A percentile compares a stretch with the other conserved stretches of the same genome.
phyloP scores from a whole-genome alignment of 2,329 filamentous ascomycete genomes.

The Talaromyces atroroseus region DNA sequence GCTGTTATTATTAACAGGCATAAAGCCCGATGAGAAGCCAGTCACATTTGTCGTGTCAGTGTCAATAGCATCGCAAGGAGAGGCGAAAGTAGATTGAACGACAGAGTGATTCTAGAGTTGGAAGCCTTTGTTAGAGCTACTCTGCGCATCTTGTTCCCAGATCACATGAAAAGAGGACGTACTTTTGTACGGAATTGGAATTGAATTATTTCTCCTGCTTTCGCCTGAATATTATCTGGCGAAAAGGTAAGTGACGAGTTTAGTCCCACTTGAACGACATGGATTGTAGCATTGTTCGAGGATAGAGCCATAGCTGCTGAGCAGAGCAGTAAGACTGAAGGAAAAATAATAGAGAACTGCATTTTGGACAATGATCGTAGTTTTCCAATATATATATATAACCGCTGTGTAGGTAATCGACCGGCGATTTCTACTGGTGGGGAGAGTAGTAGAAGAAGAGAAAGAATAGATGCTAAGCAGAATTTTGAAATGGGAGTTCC shows the following conservation, averaged over 20 bases:
- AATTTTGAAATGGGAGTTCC: neutral
- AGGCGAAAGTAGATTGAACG: conserved; percentile 68
- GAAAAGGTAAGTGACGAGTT: conserved; percentile 54
- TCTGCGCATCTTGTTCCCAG: conserved; percentile 18
- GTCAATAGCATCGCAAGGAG: conserved; percentile 60
- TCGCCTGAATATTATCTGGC: conserved; percentile 60
- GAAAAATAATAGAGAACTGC: neutral
- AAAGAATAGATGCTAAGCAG: neutral
- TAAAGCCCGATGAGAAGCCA: conserved; percentile 55
- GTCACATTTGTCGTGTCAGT: conserved; percentile 47
- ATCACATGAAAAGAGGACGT: neutral
- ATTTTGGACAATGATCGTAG: neutral
- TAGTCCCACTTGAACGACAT: conserved; percentile 61
- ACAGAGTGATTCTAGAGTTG: conserved; percentile 65
- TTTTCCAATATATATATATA: too few species aligned
- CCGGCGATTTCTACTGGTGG: neutral
- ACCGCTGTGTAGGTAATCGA: neutral
- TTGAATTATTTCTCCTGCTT: conserved; percentile 51
- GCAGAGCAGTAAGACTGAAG: neutral
- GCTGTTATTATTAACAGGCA: conserved; percentile 46
- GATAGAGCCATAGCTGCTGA: conserved; percentile 14
- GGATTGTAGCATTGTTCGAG: conserved; percentile 41
- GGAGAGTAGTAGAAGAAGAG: neutral
- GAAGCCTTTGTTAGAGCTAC: neutral
- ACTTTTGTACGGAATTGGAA: conserved; percentile 45